Conservation (phyloP, 2,329 filamentous ascomycete species). For the Colletotrichum karsti region DNA sequence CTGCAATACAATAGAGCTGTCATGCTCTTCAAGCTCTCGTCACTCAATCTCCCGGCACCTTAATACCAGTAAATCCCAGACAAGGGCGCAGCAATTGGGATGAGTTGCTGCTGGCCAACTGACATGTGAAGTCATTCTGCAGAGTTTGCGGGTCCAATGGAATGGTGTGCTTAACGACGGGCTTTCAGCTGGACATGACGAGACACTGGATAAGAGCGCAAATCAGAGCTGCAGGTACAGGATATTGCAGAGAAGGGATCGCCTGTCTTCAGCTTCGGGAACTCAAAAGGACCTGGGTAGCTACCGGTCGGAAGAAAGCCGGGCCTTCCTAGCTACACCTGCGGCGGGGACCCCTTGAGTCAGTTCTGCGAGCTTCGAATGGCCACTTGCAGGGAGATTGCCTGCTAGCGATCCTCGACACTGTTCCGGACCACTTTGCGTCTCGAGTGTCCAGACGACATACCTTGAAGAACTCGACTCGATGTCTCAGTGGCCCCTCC, state of each 20-base stretch:
- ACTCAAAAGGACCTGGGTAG: slow-evolving; percentile 2
- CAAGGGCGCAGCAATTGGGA: not conserved
- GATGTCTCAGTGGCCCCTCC: not conserved
- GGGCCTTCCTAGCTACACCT: not conserved
- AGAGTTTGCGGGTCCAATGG: slow-evolving; percentile 7
- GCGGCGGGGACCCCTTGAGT: slow-evolving; percentile 2
- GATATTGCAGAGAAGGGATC: slow-evolving; percentile 6
- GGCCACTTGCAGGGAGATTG: not conserved
- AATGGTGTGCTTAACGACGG: slow-evolving; percentile 2
- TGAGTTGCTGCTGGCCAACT: not conserved
- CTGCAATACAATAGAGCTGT: not conserved
- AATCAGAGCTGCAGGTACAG: slow-evolving; percentile 22
- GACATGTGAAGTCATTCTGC: slow-evolving; percentile 12
- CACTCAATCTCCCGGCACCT: not conserved
- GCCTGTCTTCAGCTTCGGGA: not conserved
- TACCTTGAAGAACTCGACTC: not conserved
- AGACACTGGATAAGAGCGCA: slow-evolving; percentile 1
- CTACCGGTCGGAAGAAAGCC: not conserved
- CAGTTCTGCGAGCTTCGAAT: not conserved
- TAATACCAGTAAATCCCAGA: not conserved
- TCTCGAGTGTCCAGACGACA: not conserved
- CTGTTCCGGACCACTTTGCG: slow-evolving; percentile 2
- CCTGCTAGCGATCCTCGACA: not conserved
- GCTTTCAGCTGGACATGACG: not conserved
- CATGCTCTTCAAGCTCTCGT: no score